Evolutionary conservation across 2,329 filamentous ascomycete genomes (phyloP), one percentile per base, ranked within the genome.

Genomic region (Zelopaecilomyces penicillatus): DNA sequence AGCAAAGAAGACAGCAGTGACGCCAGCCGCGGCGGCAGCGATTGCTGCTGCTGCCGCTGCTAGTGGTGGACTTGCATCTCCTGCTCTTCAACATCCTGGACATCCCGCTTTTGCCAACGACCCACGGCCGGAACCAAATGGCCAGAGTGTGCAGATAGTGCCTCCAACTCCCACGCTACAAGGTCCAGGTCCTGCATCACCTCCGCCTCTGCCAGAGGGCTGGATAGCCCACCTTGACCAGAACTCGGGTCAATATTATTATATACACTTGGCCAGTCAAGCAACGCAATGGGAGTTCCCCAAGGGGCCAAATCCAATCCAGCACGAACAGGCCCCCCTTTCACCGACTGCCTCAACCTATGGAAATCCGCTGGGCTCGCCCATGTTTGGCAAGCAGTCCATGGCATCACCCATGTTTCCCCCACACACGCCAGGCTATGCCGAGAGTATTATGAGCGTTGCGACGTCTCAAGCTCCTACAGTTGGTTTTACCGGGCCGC

Each of bases 261-360:
- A 98, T 59, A 98, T 98, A 48, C 93, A 98, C 63, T 75, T 98
- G 30, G 86, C 90, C 2, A 90, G 87, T 0, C 93, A 97, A 61
- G 88, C 90, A 3, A 98, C 93, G 1, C 93, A 98, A 61, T 98
- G 93, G 93, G 93, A 98, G 59, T 97, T 97, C 54, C 93, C 93
- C 29, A 97, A 96, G 66, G 91, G 91, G 0, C 90, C 90, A 0
- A 95, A 88, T 27, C 91, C 91, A 1, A 74, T 96, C 43, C 86
- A 87, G 50, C 78, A 95, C 51, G 89, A 94, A 48, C 77, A 85
- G 10, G 74, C 81, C 11, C 91, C 91, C 0, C 68, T 96, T 45
- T 96, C 91, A 5, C 91, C 91, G 0, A 83, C 84, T 1, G 80
- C 80, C 5, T 87, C 82, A 41, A 83, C 83, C 0, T 89, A 87